These are phyloP conservation scores for Hypsizygus ulmarius DNA, from an alignment of 1,284 basidiomycete genomes.

Conservation along the genomic window DNA sequence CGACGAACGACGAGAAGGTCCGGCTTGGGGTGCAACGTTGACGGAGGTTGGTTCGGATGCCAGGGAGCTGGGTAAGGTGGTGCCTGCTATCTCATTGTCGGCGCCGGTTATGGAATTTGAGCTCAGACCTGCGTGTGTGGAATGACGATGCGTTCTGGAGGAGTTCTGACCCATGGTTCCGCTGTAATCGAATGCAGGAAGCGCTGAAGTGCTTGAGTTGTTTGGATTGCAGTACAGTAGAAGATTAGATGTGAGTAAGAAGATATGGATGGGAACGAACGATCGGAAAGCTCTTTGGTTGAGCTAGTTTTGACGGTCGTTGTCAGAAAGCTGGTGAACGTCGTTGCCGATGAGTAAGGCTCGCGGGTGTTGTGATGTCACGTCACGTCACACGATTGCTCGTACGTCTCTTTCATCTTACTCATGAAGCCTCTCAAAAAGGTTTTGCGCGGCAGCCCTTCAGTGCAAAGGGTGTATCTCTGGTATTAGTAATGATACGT, in stretches of 20 bases:
- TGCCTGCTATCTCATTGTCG: neutral
- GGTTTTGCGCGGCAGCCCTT: too few relatives aligned
- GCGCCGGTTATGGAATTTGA: constrained; percentile 1
- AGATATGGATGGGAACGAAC: neutral
- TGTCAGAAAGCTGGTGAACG: constrained; percentile 6
- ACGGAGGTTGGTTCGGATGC: constrained; percentile 2
- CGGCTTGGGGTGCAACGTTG: neutral
- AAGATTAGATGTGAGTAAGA: neutral
- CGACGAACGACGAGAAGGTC: constrained; percentile 26
- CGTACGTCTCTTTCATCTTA: too few relatives aligned
- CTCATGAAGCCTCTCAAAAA: too few relatives aligned
- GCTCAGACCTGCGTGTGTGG: neutral
- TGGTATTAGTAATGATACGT: too few relatives aligned
- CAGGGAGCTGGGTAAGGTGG: neutral
- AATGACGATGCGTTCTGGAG: constrained; percentile 14
- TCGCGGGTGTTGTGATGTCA: constrained; percentile 7
- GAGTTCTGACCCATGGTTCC: constrained; percentile 20
- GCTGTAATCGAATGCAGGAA: constrained; percentile 1
- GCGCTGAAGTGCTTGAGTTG: neutral
- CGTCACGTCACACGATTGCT: constrained; percentile 12
- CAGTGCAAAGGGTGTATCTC: too few relatives aligned
- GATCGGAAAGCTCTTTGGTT: neutral
- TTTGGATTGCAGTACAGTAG: neutral
- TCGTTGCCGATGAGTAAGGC: constrained; percentile 10
- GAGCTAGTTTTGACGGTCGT: constrained; percentile 1